Evolutionary conservation across 2,329 filamentous ascomycete genomes (phyloP), one percentile per base, ranked within the genome.

Genomic region (Penicillium sclerotigenum): DNA sequence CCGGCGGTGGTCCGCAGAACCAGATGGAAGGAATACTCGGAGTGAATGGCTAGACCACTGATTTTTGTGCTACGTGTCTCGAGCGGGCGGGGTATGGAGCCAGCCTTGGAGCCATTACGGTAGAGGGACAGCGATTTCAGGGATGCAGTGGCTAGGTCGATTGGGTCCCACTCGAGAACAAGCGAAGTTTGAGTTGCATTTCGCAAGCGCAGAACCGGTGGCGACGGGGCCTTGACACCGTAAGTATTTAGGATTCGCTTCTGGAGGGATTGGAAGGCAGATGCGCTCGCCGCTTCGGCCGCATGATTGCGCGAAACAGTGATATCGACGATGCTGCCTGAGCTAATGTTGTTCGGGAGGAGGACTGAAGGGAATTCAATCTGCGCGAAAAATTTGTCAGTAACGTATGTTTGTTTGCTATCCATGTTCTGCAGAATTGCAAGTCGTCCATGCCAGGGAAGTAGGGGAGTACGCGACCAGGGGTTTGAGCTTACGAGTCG

Each of bases 351-450:
- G 60, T 90, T 89, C 1, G 94, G 94, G 16, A 99, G 87, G 47
- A 99, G 89, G 64, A 99, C 96, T 45, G 94, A 97, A 34, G 94
- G 94, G 71, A 99, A 99, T 74, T 99, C 94, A 73, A 99, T 97
- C 93, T 97, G 73, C 31, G 61, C 54, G 47, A 36, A 52, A 52
- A 18, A 24, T 26, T 31, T n/a, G 29, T 51, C 13, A 51, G 29
- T 26, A 43, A 42, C 2, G 9, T 20, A 3, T 10, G 9, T n/a
- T 26, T 28, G 10, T 45, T 34, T 51, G 48, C n/a, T 26, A 42
- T 33, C 43, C 28, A 24, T 34, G 16, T 43, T 45, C n/a, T 18
- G 18, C 8, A 33, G 14, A 45, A 16, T 40, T 62, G 43, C 52
- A 33, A 34, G 41, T 33, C 7, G 52, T 47, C 28, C 24, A 47